Percentiles rank a stretch among this genome's conserved stretches.
phyloP scores from a whole-genome alignment of 2,329 filamentous ascomycete species.

The Beauveria sp. region DNA sequence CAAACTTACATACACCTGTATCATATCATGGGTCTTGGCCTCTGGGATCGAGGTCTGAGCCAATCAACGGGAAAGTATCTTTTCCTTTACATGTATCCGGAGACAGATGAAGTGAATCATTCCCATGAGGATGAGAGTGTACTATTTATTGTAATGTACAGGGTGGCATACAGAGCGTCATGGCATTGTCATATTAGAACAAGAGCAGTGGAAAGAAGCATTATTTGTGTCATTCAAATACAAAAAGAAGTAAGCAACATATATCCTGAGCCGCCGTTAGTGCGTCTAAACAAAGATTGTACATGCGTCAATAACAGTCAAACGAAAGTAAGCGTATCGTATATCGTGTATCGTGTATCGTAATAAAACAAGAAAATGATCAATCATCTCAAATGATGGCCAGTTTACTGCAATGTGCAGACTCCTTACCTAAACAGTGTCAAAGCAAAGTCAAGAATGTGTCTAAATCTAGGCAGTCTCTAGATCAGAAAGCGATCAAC shows the following conservation, averaged over 20 bases:
- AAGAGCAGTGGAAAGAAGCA: not conserved
- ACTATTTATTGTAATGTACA: constrained; percentile 4
- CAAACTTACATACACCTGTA: constrained; percentile 1
- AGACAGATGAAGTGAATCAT: not conserved
- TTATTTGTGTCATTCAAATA: no score
- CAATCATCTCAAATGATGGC: not conserved
- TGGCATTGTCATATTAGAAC: constrained; percentile 8
- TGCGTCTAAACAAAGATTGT: no score
- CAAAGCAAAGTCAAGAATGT: not conserved
- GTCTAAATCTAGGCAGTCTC: not conserved
- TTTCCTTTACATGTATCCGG: not conserved
- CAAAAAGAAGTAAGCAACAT: no score
- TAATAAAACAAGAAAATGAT: not conserved
- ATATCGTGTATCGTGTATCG: not conserved
- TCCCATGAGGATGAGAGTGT: not conserved
- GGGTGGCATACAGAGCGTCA: not conserved
- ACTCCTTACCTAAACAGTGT: not conserved
- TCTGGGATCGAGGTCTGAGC: not conserved
- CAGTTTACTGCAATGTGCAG: not conserved
- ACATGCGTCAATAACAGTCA: no score
- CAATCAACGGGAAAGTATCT: not conserved
- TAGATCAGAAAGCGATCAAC: no score
- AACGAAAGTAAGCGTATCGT: no score
- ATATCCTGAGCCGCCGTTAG: no score
- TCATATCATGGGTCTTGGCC: not conserved